Evolutionary conservation across 306 rosid species (phyloP).

Genomic region (Castanopsis chinensis): DNA sequence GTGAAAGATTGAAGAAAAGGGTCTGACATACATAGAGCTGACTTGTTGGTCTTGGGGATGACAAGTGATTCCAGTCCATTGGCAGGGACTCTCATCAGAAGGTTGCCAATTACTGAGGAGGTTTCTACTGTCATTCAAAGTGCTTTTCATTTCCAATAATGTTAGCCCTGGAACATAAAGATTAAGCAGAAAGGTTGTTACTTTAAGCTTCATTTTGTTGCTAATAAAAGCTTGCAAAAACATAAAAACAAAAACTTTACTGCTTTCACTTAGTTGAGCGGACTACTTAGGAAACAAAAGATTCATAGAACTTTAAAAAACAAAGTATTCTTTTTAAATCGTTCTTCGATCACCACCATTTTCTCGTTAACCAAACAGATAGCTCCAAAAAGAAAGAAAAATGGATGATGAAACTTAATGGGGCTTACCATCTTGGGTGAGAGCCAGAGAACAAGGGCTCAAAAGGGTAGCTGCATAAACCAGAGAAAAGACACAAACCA

Average conservation of each 20-base stretch:
- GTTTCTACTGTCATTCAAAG: constrained; percentile 68
- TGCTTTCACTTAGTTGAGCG: background rate
- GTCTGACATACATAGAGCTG: constrained; percentile 56
- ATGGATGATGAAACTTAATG: background rate
- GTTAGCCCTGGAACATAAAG: constrained; percentile 51
- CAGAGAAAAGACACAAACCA: constrained; percentile 32
- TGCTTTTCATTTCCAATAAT: constrained; percentile 71
- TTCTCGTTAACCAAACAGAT: background rate
- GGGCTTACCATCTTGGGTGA: constrained; percentile 71
- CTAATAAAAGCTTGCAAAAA: background rate
- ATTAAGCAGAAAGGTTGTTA: constrained; percentile 6
- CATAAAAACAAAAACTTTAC: background rate
- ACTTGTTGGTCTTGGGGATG: constrained; percentile 72
- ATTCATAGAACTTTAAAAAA: background rate
- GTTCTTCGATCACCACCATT: background rate
- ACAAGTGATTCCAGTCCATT: constrained; percentile 93
- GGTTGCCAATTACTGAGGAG: constrained; percentile 72
- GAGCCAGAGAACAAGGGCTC: constrained; percentile 53
- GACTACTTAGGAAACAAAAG: background rate
- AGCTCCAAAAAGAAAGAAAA: background rate
- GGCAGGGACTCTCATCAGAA: constrained; percentile 76
- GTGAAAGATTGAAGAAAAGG: constrained; percentile 8
- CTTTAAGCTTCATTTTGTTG: constrained; percentile 9
- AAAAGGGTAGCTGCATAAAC: constrained; percentile 30
- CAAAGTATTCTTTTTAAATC: background rate